phyloP scores from a whole-genome alignment of 257 asterid species.

The Knoxia roxburghii region DNA sequence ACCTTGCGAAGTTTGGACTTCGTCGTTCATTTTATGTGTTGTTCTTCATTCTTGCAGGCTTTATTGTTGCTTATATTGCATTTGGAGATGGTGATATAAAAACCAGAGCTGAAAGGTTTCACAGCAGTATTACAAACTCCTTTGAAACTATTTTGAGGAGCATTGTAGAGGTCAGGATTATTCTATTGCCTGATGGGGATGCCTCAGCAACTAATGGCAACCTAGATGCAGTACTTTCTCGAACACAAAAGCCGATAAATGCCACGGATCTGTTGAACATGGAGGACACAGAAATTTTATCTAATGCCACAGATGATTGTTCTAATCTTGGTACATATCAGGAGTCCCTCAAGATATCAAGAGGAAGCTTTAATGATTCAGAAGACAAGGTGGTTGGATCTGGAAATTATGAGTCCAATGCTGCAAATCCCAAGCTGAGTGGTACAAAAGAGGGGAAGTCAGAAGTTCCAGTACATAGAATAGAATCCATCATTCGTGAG shows the following conservation, averaged over 20 bases:
- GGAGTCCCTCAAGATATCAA: conserved; percentile 26
- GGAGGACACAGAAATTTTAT: conserved; percentile 18
- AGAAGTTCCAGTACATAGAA: conserved; percentile 57
- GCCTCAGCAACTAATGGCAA: conserved; percentile 15
- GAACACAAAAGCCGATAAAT: conserved; percentile 25
- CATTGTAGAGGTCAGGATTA: conserved; percentile 73
- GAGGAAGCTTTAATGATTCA: conserved; percentile 32
- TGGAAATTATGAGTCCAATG: conserved; percentile 21
- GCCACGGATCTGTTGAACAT: conserved; percentile 9
- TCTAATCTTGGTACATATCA: conserved; percentile 25
- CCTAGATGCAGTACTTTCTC: conserved; percentile 24
- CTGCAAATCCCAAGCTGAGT: conserved; percentile 31
- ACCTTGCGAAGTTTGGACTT: background rate
- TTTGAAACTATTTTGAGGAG: conserved; percentile 70
- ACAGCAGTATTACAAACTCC: conserved; percentile 90
- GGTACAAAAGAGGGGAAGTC: conserved; percentile 41
- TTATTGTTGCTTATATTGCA: conserved; percentile 71
- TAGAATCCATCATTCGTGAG: conserved; percentile 75
- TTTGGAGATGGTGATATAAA: conserved; percentile 59
- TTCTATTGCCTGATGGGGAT: conserved; percentile 40
- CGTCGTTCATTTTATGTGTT: background rate
- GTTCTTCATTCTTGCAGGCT: conserved; percentile 44
- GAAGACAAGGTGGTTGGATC: conserved; percentile 26
- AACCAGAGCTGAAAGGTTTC: conserved; percentile 85
- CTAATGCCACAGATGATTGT: conserved; percentile 15